phyloP scores from a whole-genome alignment of 768 basidiomycete genomes.

The Mycena alexandri region DNA sequence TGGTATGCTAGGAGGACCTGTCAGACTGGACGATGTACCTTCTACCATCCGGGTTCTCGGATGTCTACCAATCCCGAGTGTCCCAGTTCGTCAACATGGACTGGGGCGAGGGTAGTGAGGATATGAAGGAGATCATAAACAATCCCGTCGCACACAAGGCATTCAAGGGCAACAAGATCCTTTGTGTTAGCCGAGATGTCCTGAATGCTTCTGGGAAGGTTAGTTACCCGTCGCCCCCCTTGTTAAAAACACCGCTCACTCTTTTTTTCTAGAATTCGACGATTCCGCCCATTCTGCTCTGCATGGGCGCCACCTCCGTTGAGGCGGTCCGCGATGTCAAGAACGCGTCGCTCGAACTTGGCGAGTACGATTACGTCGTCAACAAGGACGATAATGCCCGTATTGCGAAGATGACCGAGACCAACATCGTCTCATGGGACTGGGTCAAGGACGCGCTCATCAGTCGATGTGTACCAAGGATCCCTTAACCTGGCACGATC shows the following conservation, averaged over 20 bases:
- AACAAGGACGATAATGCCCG: slow-evolving; percentile 60
- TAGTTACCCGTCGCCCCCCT: not conserved
- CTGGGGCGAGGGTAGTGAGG: slow-evolving; percentile 63
- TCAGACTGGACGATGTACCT: slow-evolving; percentile 76
- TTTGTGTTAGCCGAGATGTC: slow-evolving; percentile 64
- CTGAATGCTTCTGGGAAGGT: not conserved
- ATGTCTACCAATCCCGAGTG: slow-evolving; percentile 47
- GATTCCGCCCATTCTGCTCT: slow-evolving; percentile 76
- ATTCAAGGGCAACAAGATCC: slow-evolving; percentile 65
- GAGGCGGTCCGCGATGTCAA: slow-evolving; percentile 70
- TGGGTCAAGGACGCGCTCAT: slow-evolving; percentile 73
- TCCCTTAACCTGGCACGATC: not conserved
- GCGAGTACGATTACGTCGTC: slow-evolving; percentile 72
- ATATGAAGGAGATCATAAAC: slow-evolving; percentile 70
- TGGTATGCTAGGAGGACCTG: slow-evolving; percentile 34
- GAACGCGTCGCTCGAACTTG: slow-evolving; percentile 52
- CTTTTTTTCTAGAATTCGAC: slow-evolving; percentile 46
- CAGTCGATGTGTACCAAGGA: slow-evolving; percentile 13
- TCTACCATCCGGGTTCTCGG: slow-evolving; percentile 69
- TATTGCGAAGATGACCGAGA: slow-evolving; percentile 44
- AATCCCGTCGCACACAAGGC: slow-evolving; percentile 70
- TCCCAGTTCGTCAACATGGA: slow-evolving; percentile 63
- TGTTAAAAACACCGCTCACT: not conserved
- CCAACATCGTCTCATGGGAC: slow-evolving; percentile 62
- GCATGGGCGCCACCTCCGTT: slow-evolving; percentile 82